Percentiles rank a stretch among this genome's conserved stretches.
Evolutionary conservation across 192 early-diverging fungal species (phyloP).

Genomic region (Gamsiella multidivaricata): DNA sequence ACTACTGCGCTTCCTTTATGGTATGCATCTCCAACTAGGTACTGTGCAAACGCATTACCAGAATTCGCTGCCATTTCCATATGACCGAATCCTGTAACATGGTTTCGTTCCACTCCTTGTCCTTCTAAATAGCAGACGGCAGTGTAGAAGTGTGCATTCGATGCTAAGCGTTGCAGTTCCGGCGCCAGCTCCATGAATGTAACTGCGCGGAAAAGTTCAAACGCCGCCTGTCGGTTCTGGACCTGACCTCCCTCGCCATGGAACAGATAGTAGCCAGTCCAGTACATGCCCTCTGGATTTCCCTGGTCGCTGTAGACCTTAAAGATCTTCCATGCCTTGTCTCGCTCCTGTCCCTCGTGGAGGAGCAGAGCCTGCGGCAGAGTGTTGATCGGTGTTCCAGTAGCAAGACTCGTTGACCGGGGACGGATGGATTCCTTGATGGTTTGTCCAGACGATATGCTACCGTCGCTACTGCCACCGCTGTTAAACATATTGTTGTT

Average conservation of each 20-base stretch:
- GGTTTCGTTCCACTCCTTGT: constrained; percentile 29
- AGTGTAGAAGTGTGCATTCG: constrained; percentile 47
- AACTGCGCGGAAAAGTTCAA: constrained; percentile 30
- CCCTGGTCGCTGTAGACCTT: constrained; percentile 31
- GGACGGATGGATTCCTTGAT: not conserved
- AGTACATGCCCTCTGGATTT: constrained; percentile 44
- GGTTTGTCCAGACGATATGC: not conserved
- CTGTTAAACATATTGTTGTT: not conserved
- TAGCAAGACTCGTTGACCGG: constrained; percentile 13
- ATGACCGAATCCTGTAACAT: constrained; percentile 28
- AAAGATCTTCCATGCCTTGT: constrained; percentile 40
- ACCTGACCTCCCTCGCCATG: constrained; percentile 41
- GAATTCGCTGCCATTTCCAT: constrained; percentile 50
- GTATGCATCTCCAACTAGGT: constrained; percentile 47
- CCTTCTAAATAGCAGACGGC: constrained; percentile 46
- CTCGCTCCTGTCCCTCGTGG: constrained; percentile 34
- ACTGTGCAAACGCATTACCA: constrained; percentile 46
- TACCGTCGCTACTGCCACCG: not conserved
- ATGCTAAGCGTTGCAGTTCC: constrained; percentile 5
- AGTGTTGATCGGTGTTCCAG: constrained; percentile 1
- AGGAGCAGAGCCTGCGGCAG: constrained; percentile 25
- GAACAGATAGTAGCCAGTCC: constrained; percentile 48
- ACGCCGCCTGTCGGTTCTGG: constrained; percentile 15
- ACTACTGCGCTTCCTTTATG: constrained; percentile 41
- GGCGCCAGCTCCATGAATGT: constrained; percentile 25